A percentile compares a stretch with the other conserved stretches of the same genome.
These are phyloP conservation scores for Orychophragmus violaceus DNA, from an alignment of 345 rosid genomes.

Conservation along the genomic window DNA sequence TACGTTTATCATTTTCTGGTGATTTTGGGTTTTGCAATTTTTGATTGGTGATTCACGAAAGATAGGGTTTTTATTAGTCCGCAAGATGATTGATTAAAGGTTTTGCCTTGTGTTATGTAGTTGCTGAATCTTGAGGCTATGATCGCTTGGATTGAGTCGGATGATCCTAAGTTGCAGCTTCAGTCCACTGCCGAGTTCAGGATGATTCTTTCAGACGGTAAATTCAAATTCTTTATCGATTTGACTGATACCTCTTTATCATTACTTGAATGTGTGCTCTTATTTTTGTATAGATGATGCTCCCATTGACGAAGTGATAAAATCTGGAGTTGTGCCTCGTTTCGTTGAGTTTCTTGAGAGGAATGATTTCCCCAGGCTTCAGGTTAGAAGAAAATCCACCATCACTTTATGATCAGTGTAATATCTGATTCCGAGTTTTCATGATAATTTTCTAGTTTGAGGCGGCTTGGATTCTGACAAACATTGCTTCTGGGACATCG, in stretches of 20 bases:
- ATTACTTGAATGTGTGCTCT: background rate
- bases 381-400: slow-evolving; percentile 31
- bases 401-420: no score
- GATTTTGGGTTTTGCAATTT: background rate
- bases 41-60: background rate
- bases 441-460: slow-evolving; percentile 40
- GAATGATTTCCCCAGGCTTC: slow-evolving; percentile 59
- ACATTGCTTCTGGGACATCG: slow-evolving; percentile 65
- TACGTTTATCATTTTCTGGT: no score
- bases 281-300: slow-evolving; percentile 35
- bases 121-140: slow-evolving; percentile 35
- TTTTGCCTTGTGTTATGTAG: slow-evolving; percentile 28
- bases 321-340: slow-evolving; percentile 56
- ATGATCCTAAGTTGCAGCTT: slow-evolving; percentile 35
- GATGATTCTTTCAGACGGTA: slow-evolving; percentile 42
- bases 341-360: slow-evolving; percentile 58
- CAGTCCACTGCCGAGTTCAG: slow-evolving; percentile 43
- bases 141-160: slow-evolving; percentile 42
- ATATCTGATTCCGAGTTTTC: background rate
- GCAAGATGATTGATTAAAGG: background rate
- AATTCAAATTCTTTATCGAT: background rate
- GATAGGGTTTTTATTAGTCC: background rate
- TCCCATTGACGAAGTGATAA: slow-evolving; percentile 50
- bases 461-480: slow-evolving; percentile 78
- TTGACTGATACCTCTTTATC: background rate